Evolutionary conservation across 257 asterid genomes (phyloP).

Genomic region (Solanum chmielewskii): DNA sequence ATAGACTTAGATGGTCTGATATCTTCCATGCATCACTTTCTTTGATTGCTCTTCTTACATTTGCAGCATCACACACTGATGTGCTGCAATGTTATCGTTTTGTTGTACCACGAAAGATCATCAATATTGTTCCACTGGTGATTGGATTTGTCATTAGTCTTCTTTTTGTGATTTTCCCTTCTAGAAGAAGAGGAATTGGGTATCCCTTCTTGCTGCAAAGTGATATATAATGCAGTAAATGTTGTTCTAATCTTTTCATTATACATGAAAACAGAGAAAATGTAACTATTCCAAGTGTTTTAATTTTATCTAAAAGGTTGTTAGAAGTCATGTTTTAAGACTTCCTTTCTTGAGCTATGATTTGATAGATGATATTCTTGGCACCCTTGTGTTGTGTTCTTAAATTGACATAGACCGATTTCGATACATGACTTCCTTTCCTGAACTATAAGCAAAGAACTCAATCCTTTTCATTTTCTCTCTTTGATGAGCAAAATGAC

Average conservation of each 20-base stretch:
- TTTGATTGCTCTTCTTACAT: slow-evolving; percentile 35
- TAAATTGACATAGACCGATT: neutral
- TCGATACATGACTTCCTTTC: neutral
- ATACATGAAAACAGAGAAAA: neutral
- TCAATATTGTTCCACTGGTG: slow-evolving; percentile 27
- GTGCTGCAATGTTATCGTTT: slow-evolving; percentile 38
- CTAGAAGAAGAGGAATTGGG: slow-evolving; percentile 54
- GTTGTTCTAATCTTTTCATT: neutral
- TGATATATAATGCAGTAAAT: slow-evolving; percentile 4
- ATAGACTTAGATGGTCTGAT: slow-evolving; percentile 42
- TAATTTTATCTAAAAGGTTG: neutral
- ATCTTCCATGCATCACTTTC: slow-evolving; percentile 36
- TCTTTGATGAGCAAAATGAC: neutral
- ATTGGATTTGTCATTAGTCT: slow-evolving; percentile 36
- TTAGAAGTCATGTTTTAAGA: neutral
- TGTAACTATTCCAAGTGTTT: neutral
- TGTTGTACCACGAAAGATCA: slow-evolving; percentile 26
- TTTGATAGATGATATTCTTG: neutral
- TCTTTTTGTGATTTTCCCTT: slow-evolving; percentile 53
- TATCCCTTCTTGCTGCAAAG: slow-evolving; percentile 50
- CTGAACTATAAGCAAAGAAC: neutral
- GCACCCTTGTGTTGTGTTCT: neutral
- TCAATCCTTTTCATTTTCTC: neutral
- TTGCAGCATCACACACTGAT: slow-evolving; percentile 38
- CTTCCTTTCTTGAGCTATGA: neutral